A percentile compares a stretch with the other conserved stretches of the same genome.
These are phyloP conservation scores for Candida piceae DNA, from an alignment of 805 yeast genomes.

Conservation along the genomic window DNA sequence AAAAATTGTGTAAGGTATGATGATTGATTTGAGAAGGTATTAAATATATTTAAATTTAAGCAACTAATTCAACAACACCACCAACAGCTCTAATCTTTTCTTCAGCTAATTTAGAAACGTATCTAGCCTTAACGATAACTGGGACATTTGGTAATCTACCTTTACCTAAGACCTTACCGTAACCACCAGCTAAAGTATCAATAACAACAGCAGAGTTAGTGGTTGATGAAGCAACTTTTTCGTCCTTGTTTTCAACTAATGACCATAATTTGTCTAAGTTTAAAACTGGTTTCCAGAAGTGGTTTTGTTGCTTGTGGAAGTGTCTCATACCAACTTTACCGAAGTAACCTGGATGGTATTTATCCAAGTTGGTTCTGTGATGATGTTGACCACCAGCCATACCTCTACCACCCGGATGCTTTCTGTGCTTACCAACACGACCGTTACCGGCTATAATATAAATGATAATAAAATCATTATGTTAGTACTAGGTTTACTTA, in stretches of 20 bases:
- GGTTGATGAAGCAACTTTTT: conserved; percentile 79
- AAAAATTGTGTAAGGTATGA: neutral
- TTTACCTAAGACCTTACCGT: conserved; percentile 99
- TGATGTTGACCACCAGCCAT: conserved; percentile 99
- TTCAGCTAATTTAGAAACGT: conserved; percentile 98
- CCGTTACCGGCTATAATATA: conserved; percentile 95
- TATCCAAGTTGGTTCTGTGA: conserved; percentile 99
- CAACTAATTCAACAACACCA: conserved; percentile 99
- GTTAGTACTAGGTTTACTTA: too few relatives aligned
- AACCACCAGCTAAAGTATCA: conserved; percentile 98
- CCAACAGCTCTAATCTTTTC: conserved; percentile 99
- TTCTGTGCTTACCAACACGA: conserved; percentile 99
- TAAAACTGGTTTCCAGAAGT: conserved; percentile 96
- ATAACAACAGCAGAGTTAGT: conserved; percentile 96
- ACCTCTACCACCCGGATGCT: conserved; percentile 99
- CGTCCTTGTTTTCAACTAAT: conserved; percentile 91
- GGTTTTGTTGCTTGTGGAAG: conserved; percentile 93
- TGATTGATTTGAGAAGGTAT: neutral
- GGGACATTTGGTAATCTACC: conserved; percentile 98
- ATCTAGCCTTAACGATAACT: conserved; percentile 99
- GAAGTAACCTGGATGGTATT: conserved; percentile 99
- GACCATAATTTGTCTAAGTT: conserved; percentile 99
- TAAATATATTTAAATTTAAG: too few relatives aligned
- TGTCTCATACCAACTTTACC: conserved; percentile 99
- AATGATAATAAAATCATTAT: too few relatives aligned